These are phyloP conservation scores for Penicillium paradoxum DNA, from an alignment of 495 filamentous ascomycete genomes.

Conservation along the genomic window DNA sequence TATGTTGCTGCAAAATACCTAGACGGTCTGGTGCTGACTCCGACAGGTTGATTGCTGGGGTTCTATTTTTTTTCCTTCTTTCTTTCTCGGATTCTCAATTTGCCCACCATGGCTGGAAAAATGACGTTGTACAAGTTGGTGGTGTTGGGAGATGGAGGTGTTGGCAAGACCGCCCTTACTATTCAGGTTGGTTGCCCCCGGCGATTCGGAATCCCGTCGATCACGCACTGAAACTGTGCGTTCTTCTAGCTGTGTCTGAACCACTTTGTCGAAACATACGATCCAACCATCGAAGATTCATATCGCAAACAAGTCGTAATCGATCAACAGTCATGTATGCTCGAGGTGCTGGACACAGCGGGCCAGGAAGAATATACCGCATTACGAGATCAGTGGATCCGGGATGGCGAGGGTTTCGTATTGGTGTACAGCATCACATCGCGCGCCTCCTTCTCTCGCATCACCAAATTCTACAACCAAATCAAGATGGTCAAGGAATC, in stretches of 20 bases:
- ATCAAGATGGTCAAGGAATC: slow-evolving; percentile 97
- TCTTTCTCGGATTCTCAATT: neutral
- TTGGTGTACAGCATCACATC: slow-evolving; percentile 98
- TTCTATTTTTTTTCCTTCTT: neutral
- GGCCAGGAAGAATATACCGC: slow-evolving; percentile 99
- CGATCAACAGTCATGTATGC: slow-evolving; percentile 93
- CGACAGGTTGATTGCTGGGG: neutral
- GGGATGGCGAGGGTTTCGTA: slow-evolving; percentile 95
- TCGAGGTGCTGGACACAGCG: slow-evolving; percentile 96
- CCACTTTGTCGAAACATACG: slow-evolving; percentile 84
- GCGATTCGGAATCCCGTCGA: slow-evolving; percentile 1
- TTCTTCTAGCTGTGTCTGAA: slow-evolving; percentile 61
- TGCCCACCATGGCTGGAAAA: slow-evolving; percentile 60
- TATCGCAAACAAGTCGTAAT: slow-evolving; percentile 99
- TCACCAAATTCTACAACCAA: slow-evolving; percentile 92
- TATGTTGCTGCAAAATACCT: too few relatives aligned
- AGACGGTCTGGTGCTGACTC: too few relatives aligned
- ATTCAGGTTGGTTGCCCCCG: slow-evolving; percentile 69
- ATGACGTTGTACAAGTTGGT: slow-evolving; percentile 99
- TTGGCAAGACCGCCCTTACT: slow-evolving; percentile 95
- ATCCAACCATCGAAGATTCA: slow-evolving; percentile 95
- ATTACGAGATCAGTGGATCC: slow-evolving; percentile 95
- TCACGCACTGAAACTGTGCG: neutral
- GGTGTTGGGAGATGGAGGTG: slow-evolving; percentile 89
- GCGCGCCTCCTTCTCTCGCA: slow-evolving; percentile 87